Evolutionary conservation across 768 basidiomycete species (phyloP), one percentile per base, ranked within the genome.

Genomic region (Fistulinella prunicolor): DNA sequence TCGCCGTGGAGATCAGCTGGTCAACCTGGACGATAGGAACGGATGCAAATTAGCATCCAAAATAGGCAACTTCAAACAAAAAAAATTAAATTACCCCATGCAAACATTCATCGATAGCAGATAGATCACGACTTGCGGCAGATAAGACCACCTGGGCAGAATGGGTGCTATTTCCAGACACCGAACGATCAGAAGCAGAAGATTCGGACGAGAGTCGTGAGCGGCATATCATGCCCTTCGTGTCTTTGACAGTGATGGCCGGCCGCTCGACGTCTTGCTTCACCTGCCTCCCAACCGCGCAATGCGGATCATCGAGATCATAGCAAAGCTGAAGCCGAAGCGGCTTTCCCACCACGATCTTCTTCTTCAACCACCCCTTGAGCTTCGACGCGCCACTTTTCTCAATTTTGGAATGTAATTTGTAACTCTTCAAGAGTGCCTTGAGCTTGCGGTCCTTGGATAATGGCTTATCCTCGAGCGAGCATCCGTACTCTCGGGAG

Each of bases 331-430:
- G 69, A 10, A 74, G 51, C 42, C 60, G 72, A 13, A 61, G 45
- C 2, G 67, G 55, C n/a, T 70, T 71, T 20, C 73, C 70, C 3
- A 68, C 60, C 8, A 67, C 55, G 23, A 85, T 70, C 51, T 83
- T 83, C 53, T 77, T 79, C 66, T 75, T 81, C 58, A 82, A 65
- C 85, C 85, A 86, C 5, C 77, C 73, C 54, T 79, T 83, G 38
- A 86, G 60, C 53, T 73, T 79, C 38, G 76, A 73, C 5, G 77
- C 67, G 13, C 75, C 73, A 14, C 69, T 60, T 17, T 60, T 61
- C 43, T 67, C 66, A 13, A 44, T 40, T 53, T 69, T 67, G 26
- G 60, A 37, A 38, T 65, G 47, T 30, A 72, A 67, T 40, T 70
- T 73, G 58, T 73, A 70, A 38, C 68, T 72, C 56, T 73, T 77